phyloP scores from a whole-genome alignment of 164 flowering plant species.

The Nymphaea thermarum region DNA sequence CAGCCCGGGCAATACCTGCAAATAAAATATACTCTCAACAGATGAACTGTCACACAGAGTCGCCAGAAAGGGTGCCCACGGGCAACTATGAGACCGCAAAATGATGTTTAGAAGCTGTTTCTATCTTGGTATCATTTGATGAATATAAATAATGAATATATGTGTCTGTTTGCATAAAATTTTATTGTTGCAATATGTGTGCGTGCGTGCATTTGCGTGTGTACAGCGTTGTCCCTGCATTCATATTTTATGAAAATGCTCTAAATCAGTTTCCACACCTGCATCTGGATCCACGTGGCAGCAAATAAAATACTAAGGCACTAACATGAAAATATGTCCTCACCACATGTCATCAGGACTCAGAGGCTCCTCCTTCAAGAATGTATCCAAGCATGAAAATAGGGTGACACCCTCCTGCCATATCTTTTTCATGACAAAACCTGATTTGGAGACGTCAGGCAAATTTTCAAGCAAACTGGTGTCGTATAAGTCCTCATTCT shows the following conservation, averaged over 20 bases:
- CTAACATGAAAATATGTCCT: neutral
- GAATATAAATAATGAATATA: too few relatives aligned
- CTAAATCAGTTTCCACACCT: too few relatives aligned
- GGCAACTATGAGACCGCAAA: neutral
- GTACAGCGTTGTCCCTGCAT: too few relatives aligned
- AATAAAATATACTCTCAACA: neutral
- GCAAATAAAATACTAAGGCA: too few relatives aligned
- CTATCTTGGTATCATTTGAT: too few relatives aligned
- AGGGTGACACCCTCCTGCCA: slow-evolving; percentile 69
- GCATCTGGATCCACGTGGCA: too few relatives aligned
- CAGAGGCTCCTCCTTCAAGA: slow-evolving; percentile 88
- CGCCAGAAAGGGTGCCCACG: neutral
- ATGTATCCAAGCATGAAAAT: slow-evolving; percentile 93
- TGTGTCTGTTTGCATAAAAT: too few relatives aligned
- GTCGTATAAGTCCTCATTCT: slow-evolving; percentile 59
- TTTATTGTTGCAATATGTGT: too few relatives aligned
- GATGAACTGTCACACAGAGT: neutral
- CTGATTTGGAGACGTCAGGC: slow-evolving; percentile 72
- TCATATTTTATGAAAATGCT: too few relatives aligned
- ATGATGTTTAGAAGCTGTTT: too few relatives aligned
- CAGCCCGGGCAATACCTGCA: slow-evolving; percentile 90
- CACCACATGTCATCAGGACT: slow-evolving; percentile 99
- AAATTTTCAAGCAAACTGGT: slow-evolving; percentile 57
- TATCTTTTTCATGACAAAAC: slow-evolving; percentile 52
- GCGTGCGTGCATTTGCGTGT: too few relatives aligned